Conservation (phyloP, 306 rosid genomes). For the Cicer pinnatifidum region DNA sequence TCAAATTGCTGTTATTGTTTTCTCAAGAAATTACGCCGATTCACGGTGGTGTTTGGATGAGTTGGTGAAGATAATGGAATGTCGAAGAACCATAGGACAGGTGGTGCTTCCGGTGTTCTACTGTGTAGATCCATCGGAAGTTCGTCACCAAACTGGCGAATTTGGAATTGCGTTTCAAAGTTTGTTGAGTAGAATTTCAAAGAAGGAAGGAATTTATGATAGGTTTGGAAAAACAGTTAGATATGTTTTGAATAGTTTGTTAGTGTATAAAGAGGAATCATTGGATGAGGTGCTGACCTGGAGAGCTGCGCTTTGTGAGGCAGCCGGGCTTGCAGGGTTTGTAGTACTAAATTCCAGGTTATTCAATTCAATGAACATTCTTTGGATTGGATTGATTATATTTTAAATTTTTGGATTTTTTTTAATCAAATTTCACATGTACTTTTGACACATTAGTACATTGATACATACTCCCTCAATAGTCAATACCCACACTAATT, state of each 20-base stretch:
- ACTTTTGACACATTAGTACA: neutral
- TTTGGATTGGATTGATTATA: neutral
- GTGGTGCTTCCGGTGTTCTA: conserved; percentile 34
- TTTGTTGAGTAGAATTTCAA: neutral
- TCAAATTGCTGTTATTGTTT: neutral
- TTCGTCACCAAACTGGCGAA: neutral
- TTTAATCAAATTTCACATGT: neutral
- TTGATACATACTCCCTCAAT: neutral
- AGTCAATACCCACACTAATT: too few relatives aligned
- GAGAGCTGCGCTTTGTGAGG: neutral
- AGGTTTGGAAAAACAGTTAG: neutral
- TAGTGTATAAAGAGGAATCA: neutral
- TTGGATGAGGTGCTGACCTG: neutral
- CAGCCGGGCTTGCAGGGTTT: neutral
- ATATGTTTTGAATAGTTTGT: neutral
- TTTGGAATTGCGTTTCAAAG: conserved; percentile 2
- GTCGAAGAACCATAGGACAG: neutral
- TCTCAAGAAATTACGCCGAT: neutral
- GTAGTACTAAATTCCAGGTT: neutral
- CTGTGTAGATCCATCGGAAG: conserved; percentile 4
- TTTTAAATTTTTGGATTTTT: neutral
- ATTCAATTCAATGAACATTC: neutral
- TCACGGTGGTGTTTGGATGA: neutral
- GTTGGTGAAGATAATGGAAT: neutral
- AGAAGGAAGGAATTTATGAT: neutral